phyloP scores from a whole-genome alignment of 495 filamentous ascomycete genomes.

The Astrothelium macrocarpum region DNA sequence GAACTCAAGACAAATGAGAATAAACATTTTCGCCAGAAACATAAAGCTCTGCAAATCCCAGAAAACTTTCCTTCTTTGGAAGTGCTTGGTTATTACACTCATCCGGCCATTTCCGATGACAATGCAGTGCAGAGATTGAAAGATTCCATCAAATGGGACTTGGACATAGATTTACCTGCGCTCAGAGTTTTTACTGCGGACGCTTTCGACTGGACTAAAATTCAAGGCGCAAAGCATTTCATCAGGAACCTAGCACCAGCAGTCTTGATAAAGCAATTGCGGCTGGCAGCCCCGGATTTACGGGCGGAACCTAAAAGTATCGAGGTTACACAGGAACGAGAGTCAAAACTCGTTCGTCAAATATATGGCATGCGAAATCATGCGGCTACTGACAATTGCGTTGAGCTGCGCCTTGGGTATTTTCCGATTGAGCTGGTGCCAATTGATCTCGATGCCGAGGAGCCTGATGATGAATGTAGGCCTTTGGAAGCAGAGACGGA shows the following conservation, averaged over 20 bases:
- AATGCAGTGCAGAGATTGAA: conserved; percentile 51
- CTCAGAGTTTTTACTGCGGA: conserved; percentile 65
- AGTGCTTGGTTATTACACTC: conserved; percentile 75
- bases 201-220: conserved; percentile 76
- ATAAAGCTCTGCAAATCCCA: conserved; percentile 64
- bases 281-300: conserved; percentile 24
- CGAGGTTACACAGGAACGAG: conserved; percentile 34
- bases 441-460: conserved; percentile 51
- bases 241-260: conserved; percentile 73
- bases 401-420: conserved; percentile 70
- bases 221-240: conserved; percentile 72
- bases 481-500: conserved; percentile 35
- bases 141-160: conserved; percentile 50
- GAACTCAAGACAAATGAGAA: conserved; percentile 80
- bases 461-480: conserved; percentile 36
- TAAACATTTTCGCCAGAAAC: conserved; percentile 66
- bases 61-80: conserved; percentile 69
- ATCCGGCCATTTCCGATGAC: conserved; percentile 63
- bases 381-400: conserved; percentile 59
- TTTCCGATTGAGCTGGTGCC: conserved; percentile 66
- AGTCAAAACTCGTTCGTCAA: conserved; percentile 44
- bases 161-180: conserved; percentile 52
- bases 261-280: conserved; percentile 57
- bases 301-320: conserved; percentile 18
- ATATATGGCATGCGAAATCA: conserved; percentile 60